phyloP scores from a whole-genome alignment of 169 alveolate species.

The Eimeria maxima region DNA sequence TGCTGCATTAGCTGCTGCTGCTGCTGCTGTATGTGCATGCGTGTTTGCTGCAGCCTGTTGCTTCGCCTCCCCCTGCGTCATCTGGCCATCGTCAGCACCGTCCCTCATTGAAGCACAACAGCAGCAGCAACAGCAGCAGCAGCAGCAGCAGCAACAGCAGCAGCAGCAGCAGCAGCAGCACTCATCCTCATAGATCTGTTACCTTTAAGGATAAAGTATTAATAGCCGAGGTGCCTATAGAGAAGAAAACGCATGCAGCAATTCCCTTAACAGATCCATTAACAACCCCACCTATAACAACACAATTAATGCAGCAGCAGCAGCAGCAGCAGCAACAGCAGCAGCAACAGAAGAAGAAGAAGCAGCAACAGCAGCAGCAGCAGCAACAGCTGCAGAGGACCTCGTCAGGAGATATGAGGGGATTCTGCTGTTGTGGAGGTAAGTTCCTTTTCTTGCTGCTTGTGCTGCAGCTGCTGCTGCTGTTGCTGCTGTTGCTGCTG shows the following conservation, averaged over 20 bases:
- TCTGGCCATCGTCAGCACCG: background rate
- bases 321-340: conserved; percentile 50
- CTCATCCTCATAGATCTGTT: background rate
- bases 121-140: too few species aligned
- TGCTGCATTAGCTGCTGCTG: conserved; percentile 18
- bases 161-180: conserved; percentile 52
- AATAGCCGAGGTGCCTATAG: conserved; percentile 27
- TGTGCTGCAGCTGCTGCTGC: background rate
- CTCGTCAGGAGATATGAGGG: background rate
- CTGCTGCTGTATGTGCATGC: background rate
- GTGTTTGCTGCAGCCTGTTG: background rate
- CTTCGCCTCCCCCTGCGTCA: background rate
- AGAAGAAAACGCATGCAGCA: background rate
- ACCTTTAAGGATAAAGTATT: background rate
- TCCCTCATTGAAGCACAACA: conserved; percentile 27
- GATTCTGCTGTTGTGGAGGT: background rate
- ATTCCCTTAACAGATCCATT: background rate
- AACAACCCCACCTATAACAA: background rate
- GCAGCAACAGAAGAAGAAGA: background rate
- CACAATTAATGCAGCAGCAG: conserved; percentile 22
- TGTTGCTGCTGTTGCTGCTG: conserved; percentile 34
- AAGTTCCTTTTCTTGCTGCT: background rate
- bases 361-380: conserved; percentile 3
- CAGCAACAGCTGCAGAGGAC: background rate
- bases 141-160: background rate